A percentile compares a stretch with the other conserved stretches of the same genome.
These are phyloP conservation scores for Wakefieldia striispora DNA, from an alignment of 768 basidiomycete genomes.

Conservation along the genomic window DNA sequence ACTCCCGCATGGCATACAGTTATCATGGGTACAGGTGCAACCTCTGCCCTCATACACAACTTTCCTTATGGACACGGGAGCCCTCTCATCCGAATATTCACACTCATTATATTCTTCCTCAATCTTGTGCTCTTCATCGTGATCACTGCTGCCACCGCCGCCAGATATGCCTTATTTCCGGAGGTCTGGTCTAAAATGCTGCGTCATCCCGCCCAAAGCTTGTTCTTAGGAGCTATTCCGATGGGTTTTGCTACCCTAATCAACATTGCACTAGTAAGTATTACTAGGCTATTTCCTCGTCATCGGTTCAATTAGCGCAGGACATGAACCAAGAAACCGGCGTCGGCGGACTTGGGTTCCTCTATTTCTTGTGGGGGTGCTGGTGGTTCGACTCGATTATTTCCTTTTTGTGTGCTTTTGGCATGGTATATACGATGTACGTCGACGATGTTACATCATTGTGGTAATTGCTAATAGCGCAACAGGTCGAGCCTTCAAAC, in stretches of 20 bases:
- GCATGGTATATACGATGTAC: slow-evolving; percentile 50
- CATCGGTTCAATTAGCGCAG: slow-evolving; percentile 5
- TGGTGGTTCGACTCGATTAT: slow-evolving; percentile 50
- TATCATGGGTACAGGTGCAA: slow-evolving; percentile 46
- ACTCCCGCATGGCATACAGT: slow-evolving; percentile 49
- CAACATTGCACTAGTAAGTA: slow-evolving; percentile 37
- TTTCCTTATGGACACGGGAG: slow-evolving; percentile 42
- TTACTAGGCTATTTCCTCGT: neutral
- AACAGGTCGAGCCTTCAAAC: slow-evolving; percentile 43
- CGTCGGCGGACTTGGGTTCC: slow-evolving; percentile 35
- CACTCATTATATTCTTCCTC: slow-evolving; percentile 38
- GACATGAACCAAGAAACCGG: slow-evolving; percentile 36
- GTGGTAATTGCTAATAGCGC: neutral
- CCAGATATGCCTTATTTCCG: slow-evolving; percentile 43
- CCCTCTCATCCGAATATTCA: slow-evolving; percentile 33
- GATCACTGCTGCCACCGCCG: slow-evolving; percentile 32
- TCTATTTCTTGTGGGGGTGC: slow-evolving; percentile 44
- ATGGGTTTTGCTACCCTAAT: slow-evolving; percentile 48
- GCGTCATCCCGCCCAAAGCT: slow-evolving; percentile 43
- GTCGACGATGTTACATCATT: neutral
- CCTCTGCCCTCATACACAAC: slow-evolving; percentile 38
- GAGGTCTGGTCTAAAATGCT: slow-evolving; percentile 46
- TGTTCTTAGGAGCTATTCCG: slow-evolving; percentile 43
- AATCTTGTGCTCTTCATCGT: slow-evolving; percentile 40
- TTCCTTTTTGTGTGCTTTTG: slow-evolving; percentile 45